Evolutionary conservation across 148 eudicot genomes (phyloP), one percentile per base, ranked within the genome.

Genomic region (Vaccinium myrtillus): DNA sequence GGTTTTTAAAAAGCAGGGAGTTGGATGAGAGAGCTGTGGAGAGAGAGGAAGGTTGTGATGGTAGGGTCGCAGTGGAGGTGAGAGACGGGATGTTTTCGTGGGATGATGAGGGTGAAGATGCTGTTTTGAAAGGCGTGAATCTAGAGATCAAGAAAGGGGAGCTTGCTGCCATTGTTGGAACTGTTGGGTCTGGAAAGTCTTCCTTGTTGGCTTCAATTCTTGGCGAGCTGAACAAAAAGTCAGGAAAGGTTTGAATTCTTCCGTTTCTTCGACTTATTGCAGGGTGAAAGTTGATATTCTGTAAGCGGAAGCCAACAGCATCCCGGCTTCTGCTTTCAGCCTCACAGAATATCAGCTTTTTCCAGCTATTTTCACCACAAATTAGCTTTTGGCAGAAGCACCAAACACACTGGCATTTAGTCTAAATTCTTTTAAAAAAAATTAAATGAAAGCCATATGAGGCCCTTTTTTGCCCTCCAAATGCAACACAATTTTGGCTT

Each of bases 181-280:
- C 86, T 25, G 83, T 85, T 70, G 86, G 86, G 75, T 85, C 86
- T 5, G 86, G 86, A 5, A 85, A 85, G 53, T 85, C 86, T 80
- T 85, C 86, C 39, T 70, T 85, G 46, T 80, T 85, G 71, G 83
- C 86, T 56, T 53, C 79, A 9, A 58, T 85, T 71, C 79, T 85
- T 39, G 83, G 86, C 6, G 86, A 85, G 79, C 83, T 85, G 6
- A 79, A 73, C 63, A 85, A 53, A 39, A 85, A 55, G 73, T 73
- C 86, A 25, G 86, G 86, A 70, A 80, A 79, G 79, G 86, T 85
- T 39, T 55, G 55, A 23, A 15, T 36, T 27, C 55, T 76, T 21
- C 75, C 14, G 0, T 21, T 53, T 78, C 80, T 78, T 51, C 61
- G 14, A 78, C 43, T 56, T 56, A 8, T 58, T 58, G 59, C 59